These are phyloP conservation scores for Apiospora saccharicola DNA, from an alignment of 2,329 filamentous ascomycete genomes.

Conservation along the genomic window DNA sequence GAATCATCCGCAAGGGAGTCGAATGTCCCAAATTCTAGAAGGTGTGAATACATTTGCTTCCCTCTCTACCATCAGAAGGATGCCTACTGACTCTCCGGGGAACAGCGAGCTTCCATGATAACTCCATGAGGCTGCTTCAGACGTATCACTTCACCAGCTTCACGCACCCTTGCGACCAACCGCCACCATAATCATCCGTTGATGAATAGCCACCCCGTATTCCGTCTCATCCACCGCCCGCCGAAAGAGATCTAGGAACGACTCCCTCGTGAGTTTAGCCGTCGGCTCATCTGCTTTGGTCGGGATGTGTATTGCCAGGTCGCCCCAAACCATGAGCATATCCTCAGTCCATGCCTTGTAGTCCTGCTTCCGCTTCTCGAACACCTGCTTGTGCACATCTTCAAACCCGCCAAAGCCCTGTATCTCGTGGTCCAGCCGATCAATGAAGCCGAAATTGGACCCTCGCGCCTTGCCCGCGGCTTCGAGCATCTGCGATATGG, in stretches of 20 bases:
- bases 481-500: conserved; percentile 14
- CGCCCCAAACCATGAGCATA: conserved; percentile 27
- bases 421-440: neutral
- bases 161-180: no score
- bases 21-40: no score
- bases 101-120: no score
- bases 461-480: conserved; percentile 1
- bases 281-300: neutral
- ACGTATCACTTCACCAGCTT: no score
- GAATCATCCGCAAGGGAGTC: no score
- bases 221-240: neutral
- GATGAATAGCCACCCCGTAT: neutral
- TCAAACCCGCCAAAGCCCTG: neutral
- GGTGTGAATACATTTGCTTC: no score
- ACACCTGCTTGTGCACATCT: neutral
- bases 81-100: no score
- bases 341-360: conserved; percentile 28
- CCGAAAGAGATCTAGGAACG: neutral
- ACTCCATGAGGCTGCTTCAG: no score
- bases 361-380: conserved; percentile 20
- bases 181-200: neutral
- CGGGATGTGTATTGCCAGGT: conserved; percentile 13
- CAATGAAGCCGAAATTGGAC: neutral
- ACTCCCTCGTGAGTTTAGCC: neutral
- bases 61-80: no score